Evolutionary conservation across 441 rosid genomes (phyloP), one percentile per base, ranked within the genome.

Genomic region (Adansonia madagascariensis): DNA sequence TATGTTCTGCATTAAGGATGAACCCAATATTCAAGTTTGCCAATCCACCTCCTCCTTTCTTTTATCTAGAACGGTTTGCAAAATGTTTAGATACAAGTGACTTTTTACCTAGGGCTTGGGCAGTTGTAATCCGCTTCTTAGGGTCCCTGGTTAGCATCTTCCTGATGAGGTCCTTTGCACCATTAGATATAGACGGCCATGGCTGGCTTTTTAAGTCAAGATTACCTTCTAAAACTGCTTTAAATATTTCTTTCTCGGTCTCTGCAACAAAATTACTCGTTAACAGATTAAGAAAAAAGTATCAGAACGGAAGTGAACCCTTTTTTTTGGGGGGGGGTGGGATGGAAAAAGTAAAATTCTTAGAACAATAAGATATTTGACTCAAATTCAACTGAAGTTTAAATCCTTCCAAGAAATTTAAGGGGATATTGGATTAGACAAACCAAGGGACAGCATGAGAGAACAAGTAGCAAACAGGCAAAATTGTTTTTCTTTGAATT

Each of bases 121-220:
- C 87, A 47, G 87, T 88, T 2, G 89, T 87, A 20, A 90, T 86
- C 62, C 92, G 83, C 71, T 66, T 80, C 80, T 78, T 89, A 72
- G 92, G 92, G 68, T 90, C 86, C 77, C 15, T 83, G 7, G 78
- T 60, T 67, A 89, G 77, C 91, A 90, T 85, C 71, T 80, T 87
- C 65, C 75, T 71, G 43, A 88, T 73, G 76, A 90, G 87, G 79
- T 90, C 91, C 81, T 90, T 89, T 0, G 89, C 92, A 5, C 80
- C 72, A 71, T 66, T 52, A 0, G 94, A 89, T 83, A 89, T 86
- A 22, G 84, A 8, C 27, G 85, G 87, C 94, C 94, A 90, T 1
- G 89, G 94, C 1, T 63, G 12, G 74, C 85, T 79, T 68, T 83
- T 77, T 68, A 90, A 79, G 74, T 90, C 91, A 1, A 90, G 85